phyloP scores from a whole-genome alignment of 208 protist genomes.

The Paratrypanosoma confusum region DNA sequence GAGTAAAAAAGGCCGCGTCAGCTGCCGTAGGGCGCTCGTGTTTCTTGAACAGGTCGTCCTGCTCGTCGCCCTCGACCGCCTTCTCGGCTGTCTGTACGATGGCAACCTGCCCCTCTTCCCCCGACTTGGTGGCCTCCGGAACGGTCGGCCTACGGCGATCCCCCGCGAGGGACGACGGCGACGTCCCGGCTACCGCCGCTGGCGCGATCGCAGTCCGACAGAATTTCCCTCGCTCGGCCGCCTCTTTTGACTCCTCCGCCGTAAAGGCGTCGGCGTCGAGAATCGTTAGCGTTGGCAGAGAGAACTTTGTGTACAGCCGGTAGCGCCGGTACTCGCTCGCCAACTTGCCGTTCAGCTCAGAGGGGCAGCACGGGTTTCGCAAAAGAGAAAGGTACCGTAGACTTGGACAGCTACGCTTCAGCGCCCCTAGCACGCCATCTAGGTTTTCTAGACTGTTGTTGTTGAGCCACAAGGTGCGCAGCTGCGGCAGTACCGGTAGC shows the following conservation, averaged over 20 bases:
- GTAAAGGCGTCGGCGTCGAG: slow-evolving; percentile 14
- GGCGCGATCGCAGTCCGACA: no score
- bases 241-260: slow-evolving; percentile 8
- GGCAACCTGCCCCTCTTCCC: background rate
- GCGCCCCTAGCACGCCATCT: slow-evolving; percentile 11
- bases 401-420: slow-evolving; percentile 10
- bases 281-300: slow-evolving; percentile 11
- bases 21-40: background rate
- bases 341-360: slow-evolving; percentile 18
- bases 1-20: slow-evolving; percentile 1
- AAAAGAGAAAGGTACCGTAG: slow-evolving; percentile 21
- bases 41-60: background rate
- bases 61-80: slow-evolving; percentile 2
- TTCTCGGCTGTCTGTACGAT: background rate
- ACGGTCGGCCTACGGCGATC: slow-evolving; percentile 1
- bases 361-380: slow-evolving; percentile 25
- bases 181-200: background rate
- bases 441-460: slow-evolving; percentile 28
- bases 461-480: slow-evolving; percentile 41
- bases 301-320: slow-evolving; percentile 22
- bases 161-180: background rate
- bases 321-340: slow-evolving; percentile 20
- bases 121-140: background rate
- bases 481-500: slow-evolving; percentile 13
- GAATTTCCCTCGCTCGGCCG: slow-evolving; percentile 2